Conservation (phyloP, 2,329 filamentous ascomycete species). For the Diaporthe destruens region DNA sequence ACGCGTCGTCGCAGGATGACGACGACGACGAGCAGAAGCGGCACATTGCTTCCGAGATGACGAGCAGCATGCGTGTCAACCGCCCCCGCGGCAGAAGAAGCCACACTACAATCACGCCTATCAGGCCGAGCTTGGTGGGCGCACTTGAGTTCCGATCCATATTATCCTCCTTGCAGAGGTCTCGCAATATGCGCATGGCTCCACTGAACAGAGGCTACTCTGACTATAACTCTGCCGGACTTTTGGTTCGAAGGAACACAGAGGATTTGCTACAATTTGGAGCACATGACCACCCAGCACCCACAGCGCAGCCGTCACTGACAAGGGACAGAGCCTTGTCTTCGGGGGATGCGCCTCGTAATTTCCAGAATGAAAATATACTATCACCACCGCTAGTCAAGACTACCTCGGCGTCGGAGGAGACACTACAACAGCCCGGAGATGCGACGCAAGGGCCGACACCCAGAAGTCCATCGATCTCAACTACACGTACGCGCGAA, state of each 20-base stretch:
- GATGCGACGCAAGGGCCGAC: background rate
- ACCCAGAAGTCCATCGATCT: constrained; percentile 5
- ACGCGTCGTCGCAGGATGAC: constrained; percentile 47
- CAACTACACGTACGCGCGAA: constrained; percentile 13
- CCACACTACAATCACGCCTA: constrained; percentile 83
- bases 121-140: constrained; percentile 92
- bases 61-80: constrained; percentile 91
- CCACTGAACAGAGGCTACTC: constrained; percentile 79
- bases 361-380: constrained; percentile 46
- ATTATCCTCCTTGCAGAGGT: constrained; percentile 85
- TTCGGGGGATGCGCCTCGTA: constrained; percentile 56
- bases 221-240: constrained; percentile 61
- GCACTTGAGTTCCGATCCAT: constrained; percentile 94
- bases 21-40: constrained; percentile 67
- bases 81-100: constrained; percentile 75
- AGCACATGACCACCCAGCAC: constrained; percentile 36
- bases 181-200: constrained; percentile 79
- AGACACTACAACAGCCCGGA: constrained; percentile 8
- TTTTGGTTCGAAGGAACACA: constrained; percentile 34
- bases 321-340: constrained; percentile 60
- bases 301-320: constrained; percentile 10
- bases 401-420: background rate
- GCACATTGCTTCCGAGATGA: constrained; percentile 83
- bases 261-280: constrained; percentile 31
- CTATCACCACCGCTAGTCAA: constrained; percentile 2